These are phyloP conservation scores for Aspergillus intermedius DNA, from an alignment of 2,329 filamentous ascomycete species.

Conservation along the genomic window DNA sequence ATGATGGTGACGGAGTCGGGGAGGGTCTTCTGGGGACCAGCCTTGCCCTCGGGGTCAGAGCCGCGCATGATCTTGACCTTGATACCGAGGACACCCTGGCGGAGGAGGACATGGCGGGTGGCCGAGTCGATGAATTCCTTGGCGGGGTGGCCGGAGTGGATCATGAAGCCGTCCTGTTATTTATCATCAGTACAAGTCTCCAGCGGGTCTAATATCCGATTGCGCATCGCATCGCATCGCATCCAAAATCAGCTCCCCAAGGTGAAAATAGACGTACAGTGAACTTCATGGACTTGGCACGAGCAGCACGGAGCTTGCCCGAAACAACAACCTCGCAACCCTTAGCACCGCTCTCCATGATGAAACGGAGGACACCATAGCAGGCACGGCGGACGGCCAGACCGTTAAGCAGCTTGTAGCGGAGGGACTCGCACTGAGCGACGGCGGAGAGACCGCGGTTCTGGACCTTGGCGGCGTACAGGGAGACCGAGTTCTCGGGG, in stretches of 20 bases:
- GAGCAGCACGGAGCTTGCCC: conserved; percentile 96
- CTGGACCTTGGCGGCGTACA: conserved; percentile 99
- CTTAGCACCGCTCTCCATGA: conserved; percentile 99
- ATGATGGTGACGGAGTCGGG: conserved; percentile 99
- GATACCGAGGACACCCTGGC: conserved; percentile 99
- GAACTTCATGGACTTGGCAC: conserved; percentile 99
- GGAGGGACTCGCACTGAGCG: conserved; percentile 99
- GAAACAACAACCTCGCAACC: conserved; percentile 99
- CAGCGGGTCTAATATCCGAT: conserved; percentile 3
- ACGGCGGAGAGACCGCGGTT: conserved; percentile 99
- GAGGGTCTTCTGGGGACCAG: conserved; percentile 91
- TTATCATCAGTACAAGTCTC: conserved; percentile 1
- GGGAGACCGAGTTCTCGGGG: conserved; percentile 99
- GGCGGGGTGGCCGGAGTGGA: conserved; percentile 99
- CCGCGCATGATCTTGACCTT: conserved; percentile 99
- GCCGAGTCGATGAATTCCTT: conserved; percentile 99
- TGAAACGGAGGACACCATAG: conserved; percentile 99
- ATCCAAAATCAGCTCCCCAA: background rate
- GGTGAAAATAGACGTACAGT: conserved; percentile 55
- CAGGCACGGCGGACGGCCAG: conserved; percentile 96
- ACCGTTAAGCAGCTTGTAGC: conserved; percentile 99
- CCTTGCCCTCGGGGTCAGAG: conserved; percentile 98
- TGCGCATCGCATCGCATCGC: background rate
- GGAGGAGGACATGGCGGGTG: conserved; percentile 97
- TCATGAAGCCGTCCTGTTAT: conserved; percentile 91